Percentiles rank a stretch among this genome's conserved stretches.
phyloP scores from a whole-genome alignment of 768 basidiomycete species.

The Pholiota microspora region DNA sequence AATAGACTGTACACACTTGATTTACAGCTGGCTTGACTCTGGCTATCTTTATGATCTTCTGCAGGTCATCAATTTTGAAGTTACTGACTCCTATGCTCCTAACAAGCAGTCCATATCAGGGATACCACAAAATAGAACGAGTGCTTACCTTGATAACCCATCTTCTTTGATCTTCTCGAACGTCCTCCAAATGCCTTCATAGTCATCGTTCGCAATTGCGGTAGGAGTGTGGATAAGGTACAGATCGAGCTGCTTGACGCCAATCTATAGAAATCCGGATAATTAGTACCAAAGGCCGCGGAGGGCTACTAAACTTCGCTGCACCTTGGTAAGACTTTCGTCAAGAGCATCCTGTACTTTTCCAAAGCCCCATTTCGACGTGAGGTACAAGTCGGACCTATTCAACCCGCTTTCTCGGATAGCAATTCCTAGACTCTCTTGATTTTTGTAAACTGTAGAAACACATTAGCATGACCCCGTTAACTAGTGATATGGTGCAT shows the following conservation, averaged over 20 bases:
- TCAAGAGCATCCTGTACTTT: conserved; percentile 39
- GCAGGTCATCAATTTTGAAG: conserved; percentile 51
- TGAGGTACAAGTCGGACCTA: conserved; percentile 47
- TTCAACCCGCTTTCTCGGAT: conserved; percentile 45
- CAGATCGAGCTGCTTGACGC: conserved; percentile 58
- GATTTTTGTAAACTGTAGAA: conserved; percentile 31
- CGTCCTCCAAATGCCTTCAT: conserved; percentile 47
- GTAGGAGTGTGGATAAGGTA: conserved; percentile 65
- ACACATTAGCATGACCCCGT: neutral
- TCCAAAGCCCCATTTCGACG: conserved; percentile 51
- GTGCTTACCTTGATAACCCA: conserved; percentile 37
- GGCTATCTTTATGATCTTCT: conserved; percentile 48
- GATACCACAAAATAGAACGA: neutral
- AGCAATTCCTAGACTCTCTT: conserved; percentile 35
- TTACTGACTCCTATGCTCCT: conserved; percentile 80
- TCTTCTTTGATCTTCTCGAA: conserved; percentile 53
- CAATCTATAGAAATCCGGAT: conserved; percentile 43
- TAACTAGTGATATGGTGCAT: neutral
- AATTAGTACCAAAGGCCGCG: neutral
- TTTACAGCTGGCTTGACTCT: conserved; percentile 66
- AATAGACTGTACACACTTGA: conserved; percentile 42
- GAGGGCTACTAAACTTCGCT: conserved; percentile 1
- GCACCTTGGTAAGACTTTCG: conserved; percentile 50
- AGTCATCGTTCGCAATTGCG: conserved; percentile 25
- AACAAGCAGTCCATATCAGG: neutral